Percentiles rank a stretch among this genome's conserved stretches.
phyloP scores from a whole-genome alignment of 306 rosid species.

The Acacia crassicarpa region DNA sequence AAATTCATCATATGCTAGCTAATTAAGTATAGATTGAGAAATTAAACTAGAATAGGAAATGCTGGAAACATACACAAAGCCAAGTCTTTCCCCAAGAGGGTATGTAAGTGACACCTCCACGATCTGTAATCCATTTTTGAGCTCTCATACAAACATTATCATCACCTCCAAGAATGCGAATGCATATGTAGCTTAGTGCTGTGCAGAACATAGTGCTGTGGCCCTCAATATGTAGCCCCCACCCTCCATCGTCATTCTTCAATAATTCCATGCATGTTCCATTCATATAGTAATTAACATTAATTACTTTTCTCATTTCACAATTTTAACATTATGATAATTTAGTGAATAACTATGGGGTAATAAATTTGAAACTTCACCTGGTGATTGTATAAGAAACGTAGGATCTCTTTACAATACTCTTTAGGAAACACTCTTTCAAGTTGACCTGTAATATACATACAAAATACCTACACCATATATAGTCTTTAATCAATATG shows the following conservation, averaged over 20 bases:
- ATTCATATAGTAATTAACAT: background rate
- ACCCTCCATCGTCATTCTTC: slow-evolving; percentile 86
- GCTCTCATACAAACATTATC: slow-evolving; percentile 66
- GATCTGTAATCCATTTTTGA: slow-evolving; percentile 73
- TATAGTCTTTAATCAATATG: background rate
- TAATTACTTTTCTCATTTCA: background rate
- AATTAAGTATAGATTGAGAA: background rate
- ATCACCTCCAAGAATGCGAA: slow-evolving; percentile 70
- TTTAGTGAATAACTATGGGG: background rate
- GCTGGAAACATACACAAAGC: slow-evolving; percentile 56
- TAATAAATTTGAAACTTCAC: slow-evolving; percentile 21
- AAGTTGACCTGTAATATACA: slow-evolving; percentile 65
- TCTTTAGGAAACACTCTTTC: slow-evolving; percentile 46
- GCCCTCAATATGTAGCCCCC: slow-evolving; percentile 81
- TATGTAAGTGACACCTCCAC: slow-evolving; percentile 57
- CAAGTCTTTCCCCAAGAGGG: slow-evolving; percentile 89
- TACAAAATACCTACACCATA: slow-evolving; percentile 49
- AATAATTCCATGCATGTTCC: background rate
- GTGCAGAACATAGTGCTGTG: slow-evolving; percentile 79
- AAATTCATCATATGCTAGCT: background rate
- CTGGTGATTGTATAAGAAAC: slow-evolving; percentile 70
- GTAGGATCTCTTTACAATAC: slow-evolving; percentile 63
- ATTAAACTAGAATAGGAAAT: too few species aligned
- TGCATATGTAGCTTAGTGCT: slow-evolving; percentile 53
- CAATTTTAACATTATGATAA: background rate